phyloP scores from a whole-genome alignment of 306 rosid species.

The Benincasa hispida region DNA sequence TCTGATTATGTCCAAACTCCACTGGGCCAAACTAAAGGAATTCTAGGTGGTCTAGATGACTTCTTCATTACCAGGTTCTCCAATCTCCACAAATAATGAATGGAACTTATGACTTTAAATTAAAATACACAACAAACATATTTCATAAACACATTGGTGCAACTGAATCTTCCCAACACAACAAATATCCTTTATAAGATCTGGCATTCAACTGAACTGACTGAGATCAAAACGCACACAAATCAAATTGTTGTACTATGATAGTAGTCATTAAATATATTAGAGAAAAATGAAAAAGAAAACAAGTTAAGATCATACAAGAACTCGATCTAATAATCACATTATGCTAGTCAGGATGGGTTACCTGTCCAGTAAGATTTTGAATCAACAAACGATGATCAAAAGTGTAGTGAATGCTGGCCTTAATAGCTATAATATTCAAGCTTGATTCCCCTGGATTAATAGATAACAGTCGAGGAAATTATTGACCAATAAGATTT shows the following conservation, averaged over 20 bases:
- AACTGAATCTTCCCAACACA: background rate
- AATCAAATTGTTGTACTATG: background rate
- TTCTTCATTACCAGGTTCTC: background rate
- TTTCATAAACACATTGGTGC: background rate
- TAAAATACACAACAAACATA: background rate
- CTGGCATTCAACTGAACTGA: background rate
- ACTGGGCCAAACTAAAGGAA: background rate
- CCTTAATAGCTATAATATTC: slow-evolving; percentile 69
- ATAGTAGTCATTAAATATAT: background rate
- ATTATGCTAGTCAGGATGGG: background rate
- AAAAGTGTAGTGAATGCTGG: slow-evolving; percentile 72
- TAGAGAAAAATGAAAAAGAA: background rate
- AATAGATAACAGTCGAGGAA: slow-evolving; percentile 19
- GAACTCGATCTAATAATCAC: background rate
- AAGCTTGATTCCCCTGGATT: slow-evolving; percentile 65
- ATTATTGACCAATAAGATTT: slow-evolving; percentile 41
- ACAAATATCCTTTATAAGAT: background rate
- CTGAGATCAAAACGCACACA: background rate
- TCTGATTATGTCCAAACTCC: background rate
- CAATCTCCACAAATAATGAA: background rate
- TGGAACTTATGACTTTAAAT: background rate
- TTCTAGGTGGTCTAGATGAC: background rate
- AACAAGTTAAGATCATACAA: background rate
- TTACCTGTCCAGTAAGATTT: slow-evolving; percentile 83
- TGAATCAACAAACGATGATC: slow-evolving; percentile 71